Evolutionary conservation across 2,329 filamentous ascomycete species (phyloP).

Genomic region (Helicocarpus griseus): DNA sequence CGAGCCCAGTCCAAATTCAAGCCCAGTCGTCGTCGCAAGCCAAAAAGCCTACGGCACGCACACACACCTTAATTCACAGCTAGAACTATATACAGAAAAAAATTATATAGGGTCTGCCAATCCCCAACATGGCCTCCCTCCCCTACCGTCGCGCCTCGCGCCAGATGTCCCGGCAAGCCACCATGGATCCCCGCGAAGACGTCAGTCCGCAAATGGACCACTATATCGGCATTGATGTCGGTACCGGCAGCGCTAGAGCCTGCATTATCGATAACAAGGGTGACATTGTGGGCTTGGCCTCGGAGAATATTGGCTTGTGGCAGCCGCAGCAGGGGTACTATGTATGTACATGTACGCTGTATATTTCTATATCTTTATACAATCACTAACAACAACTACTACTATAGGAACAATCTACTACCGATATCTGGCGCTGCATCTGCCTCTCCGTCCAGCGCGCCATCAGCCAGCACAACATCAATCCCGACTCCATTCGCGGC

Average conservation of each 20-base stretch:
- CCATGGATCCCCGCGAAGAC: conserved; percentile 44
- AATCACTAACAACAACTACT: background rate
- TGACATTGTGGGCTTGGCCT: conserved; percentile 67
- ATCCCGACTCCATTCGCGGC: conserved; percentile 66
- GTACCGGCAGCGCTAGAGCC: conserved; percentile 87
- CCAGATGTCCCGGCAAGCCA: conserved; percentile 28
- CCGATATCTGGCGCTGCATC: conserved; percentile 93
- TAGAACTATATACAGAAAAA: too few species aligned
- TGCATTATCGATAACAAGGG: conserved; percentile 90
- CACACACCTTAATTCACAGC: too few species aligned
- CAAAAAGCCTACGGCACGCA: background rate
- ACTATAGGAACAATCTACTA: conserved; percentile 84
- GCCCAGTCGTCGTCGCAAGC: conserved; percentile 2
- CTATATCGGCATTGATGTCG: conserved; percentile 86
- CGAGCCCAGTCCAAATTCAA: background rate
- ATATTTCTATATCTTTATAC: background rate
- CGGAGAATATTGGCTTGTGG: conserved; percentile 71
- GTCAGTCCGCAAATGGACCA: conserved; percentile 49
- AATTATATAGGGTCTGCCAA: too few species aligned
- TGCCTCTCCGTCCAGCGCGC: conserved; percentile 78
- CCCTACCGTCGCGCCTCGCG: conserved; percentile 25
- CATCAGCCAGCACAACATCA: conserved; percentile 69
- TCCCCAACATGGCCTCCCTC: conserved; percentile 22
- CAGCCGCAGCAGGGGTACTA: conserved; percentile 67
- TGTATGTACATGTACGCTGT: conserved; percentile 35